Evolutionary conservation across 2,329 filamentous ascomycete genomes (phyloP).

Genomic region (Magnaporthiopsis incrustans): DNA sequence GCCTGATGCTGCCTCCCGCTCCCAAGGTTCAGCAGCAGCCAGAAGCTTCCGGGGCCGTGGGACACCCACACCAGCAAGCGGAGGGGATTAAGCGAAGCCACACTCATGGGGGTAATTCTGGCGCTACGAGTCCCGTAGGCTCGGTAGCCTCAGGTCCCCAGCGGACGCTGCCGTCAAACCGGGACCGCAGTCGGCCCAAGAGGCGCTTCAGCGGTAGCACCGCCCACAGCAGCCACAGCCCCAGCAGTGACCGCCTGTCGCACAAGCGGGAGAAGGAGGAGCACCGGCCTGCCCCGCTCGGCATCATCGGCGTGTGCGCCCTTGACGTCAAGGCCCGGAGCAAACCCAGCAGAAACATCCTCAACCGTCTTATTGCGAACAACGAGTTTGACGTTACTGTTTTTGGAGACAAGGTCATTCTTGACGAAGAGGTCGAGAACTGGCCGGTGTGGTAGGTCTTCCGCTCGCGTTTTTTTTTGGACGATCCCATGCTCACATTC

Average conservation of each 20-base stretch:
- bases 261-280: constrained; percentile 52
- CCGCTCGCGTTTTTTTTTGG: not conserved
- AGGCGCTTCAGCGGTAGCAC: constrained; percentile 76
- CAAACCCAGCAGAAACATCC: constrained; percentile 92
- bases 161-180: constrained; percentile 19
- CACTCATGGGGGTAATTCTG: not conserved
- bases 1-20: constrained; percentile 36
- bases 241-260: constrained; percentile 59
- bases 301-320: constrained; percentile 85
- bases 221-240: constrained; percentile 72
- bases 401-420: constrained; percentile 96
- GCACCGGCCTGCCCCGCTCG: constrained; percentile 54
- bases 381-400: constrained; percentile 94
- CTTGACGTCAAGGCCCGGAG: constrained; percentile 92
- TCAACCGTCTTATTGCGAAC: constrained; percentile 84
- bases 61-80: constrained; percentile 29
- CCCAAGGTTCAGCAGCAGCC: constrained; percentile 36
- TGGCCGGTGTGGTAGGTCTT: constrained; percentile 76
- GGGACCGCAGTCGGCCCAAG: constrained; percentile 57
- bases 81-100: constrained; percentile 37
- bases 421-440: constrained; percentile 93
- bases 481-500: constrained; percentile 16
- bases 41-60: constrained; percentile 20
- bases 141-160: constrained; percentile 10
- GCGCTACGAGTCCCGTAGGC: not conserved